Evolutionary conservation across 208 protist genomes (phyloP), one percentile per base, ranked within the genome.

Genomic region (Trypanosoma brucei): DNA sequence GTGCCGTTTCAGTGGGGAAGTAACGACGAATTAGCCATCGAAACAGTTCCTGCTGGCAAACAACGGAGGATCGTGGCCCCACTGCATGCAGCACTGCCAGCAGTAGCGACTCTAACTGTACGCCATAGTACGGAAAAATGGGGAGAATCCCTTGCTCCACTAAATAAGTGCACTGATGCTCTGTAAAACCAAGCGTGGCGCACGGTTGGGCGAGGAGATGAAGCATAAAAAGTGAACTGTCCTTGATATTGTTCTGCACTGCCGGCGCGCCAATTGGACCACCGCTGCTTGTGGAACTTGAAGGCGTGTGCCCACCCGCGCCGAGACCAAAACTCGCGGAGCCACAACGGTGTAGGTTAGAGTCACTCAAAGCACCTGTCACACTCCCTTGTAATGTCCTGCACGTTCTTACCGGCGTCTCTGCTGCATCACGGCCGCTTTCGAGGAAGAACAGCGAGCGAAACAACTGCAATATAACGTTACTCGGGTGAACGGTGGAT

Each of bases 121-220:
- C 65, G 11, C 76, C 70, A 48, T 81, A 77, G 39, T 74, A 62
- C 0, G 68, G 72, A 38, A 79, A 74, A 8, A 81, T 54, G 13
- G 76, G 77, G 34, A 79, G 48, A 50, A 80, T 38, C 7, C 70
- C 33, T 9, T 68, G 40, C 39, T 76, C 62, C 8, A 92, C 67
- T 3, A 92, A 61, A 1, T 38, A 22, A 34, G 79, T 70, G 38
- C 70, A 74, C 4, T 78, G 63, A 3, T 33, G 6, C 11, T 49
- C 4, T 7, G 69, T 59, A 37, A 78, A 79, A 14, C 71, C 74
- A 65, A 93, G 66, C 45, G 81, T 83, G 14, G 83, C 72, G 37
- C 62, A 68, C 7, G 81, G 83, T 66, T 90, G 81, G 1, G 83
- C 83, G 14, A 88, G 45, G 49, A 86, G 69, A 50, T 93, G 86